A percentile compares a stretch with the other conserved stretches of the same genome.
These are phyloP conservation scores for Stenogyne calaminthoides DNA, from an alignment of 305 asterid genomes.

Conservation along the genomic window DNA sequence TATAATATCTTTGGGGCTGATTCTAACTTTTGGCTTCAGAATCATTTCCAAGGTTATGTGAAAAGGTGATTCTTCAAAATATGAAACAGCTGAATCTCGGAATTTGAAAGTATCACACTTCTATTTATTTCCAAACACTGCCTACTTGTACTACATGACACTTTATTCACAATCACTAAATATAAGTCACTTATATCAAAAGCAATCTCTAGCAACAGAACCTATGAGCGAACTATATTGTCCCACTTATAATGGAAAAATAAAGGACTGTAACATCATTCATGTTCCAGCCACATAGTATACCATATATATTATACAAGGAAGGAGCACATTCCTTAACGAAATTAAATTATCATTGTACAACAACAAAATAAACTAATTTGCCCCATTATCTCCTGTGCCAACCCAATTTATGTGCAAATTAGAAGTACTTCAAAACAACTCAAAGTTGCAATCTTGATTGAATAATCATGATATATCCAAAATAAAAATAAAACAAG, in stretches of 20 bases:
- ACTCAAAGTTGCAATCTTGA: neutral
- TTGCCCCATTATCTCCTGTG: too few species aligned
- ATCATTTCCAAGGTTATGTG: too few species aligned
- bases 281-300: neutral
- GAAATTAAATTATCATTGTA: too few species aligned
- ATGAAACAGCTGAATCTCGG: neutral
- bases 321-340: neutral
- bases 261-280: neutral
- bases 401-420: neutral
- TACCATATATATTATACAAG: neutral
- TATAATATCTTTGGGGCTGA: neutral
- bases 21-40: too few species aligned
- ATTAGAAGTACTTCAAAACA: neutral
- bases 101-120: neutral
- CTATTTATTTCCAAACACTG: neutral
- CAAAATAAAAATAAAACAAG: neutral
- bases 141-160: neutral
- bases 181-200: too few species aligned
- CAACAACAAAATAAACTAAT: too few species aligned
- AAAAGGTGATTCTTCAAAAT: too few species aligned
- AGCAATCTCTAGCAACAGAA: too few species aligned
- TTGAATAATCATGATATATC: neutral
- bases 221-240: neutral
- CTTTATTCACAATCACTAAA: neutral
- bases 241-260: neutral